These are phyloP conservation scores for Castanospermum australe DNA, from an alignment of 306 rosid genomes.

Conservation along the genomic window DNA sequence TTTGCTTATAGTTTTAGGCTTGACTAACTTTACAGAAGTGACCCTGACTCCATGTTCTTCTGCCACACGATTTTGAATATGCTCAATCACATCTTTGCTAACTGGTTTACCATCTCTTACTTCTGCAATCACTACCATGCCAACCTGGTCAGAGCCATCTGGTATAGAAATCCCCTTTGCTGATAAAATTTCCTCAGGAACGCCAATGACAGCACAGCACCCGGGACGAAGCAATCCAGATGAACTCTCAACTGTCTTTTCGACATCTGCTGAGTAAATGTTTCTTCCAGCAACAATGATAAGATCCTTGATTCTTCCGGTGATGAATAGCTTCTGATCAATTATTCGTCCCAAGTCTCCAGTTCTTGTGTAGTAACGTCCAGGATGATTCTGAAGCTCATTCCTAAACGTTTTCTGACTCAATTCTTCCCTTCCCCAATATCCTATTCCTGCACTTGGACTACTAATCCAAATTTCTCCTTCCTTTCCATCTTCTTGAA, in stretches of 20 bases:
- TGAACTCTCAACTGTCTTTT: conserved; percentile 87
- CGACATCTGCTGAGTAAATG: conserved; percentile 88
- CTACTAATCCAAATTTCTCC: conserved; percentile 98
- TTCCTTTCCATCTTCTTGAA: conserved; percentile 70
- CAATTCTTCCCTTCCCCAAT: conserved; percentile 84
- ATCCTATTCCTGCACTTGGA: conserved; percentile 89
- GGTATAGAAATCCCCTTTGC: conserved; percentile 72
- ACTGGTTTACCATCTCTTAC: conserved; percentile 73
- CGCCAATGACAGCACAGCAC: conserved; percentile 89
- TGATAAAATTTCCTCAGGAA: conserved; percentile 69
- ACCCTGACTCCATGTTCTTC: conserved; percentile 88
- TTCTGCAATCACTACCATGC: conserved; percentile 92
- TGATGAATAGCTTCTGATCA: conserved; percentile 73
- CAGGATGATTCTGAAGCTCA: conserved; percentile 60
- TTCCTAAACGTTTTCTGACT: conserved; percentile 67
- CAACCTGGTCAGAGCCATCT: conserved; percentile 84
- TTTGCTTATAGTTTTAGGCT: conserved; percentile 89
- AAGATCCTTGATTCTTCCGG: conserved; percentile 95
- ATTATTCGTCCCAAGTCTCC: conserved; percentile 89
- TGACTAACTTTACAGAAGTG: conserved; percentile 79
- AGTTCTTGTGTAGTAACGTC: conserved; percentile 69
- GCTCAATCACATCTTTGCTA: conserved; percentile 60
- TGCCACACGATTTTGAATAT: conserved; percentile 69
- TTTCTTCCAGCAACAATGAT: conserved; percentile 96
- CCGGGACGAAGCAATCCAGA: conserved; percentile 84